These are phyloP conservation scores for Dactylellina cionopaga DNA, from an alignment of 2,329 filamentous ascomycete genomes.

Conservation along the genomic window DNA sequence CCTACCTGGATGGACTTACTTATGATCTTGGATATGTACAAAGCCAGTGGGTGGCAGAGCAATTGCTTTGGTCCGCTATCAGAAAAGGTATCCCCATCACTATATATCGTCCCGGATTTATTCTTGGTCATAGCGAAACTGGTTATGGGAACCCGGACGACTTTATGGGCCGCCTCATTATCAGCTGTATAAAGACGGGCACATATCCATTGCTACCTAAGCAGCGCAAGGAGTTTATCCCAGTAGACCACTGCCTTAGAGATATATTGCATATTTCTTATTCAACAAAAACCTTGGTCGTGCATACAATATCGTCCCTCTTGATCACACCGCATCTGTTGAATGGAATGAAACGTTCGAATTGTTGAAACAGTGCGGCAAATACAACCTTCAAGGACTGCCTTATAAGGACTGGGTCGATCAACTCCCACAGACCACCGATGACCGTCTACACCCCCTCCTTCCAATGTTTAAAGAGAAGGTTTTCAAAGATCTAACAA, in stretches of 20 bases:
- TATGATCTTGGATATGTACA: constrained; percentile 18
- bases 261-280: constrained; percentile 29
- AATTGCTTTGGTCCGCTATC: constrained; percentile 6
- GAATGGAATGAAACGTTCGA: constrained; percentile 22
- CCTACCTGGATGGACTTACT: not conserved
- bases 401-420: constrained; percentile 4
- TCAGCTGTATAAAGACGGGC: constrained; percentile 10
- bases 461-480: constrained; percentile 21
- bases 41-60: constrained; percentile 17
- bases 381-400: constrained; percentile 2
- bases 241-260: constrained; percentile 17
- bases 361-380: constrained; percentile 4
- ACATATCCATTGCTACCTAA: constrained; percentile 21
- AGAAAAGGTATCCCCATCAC: not conserved
- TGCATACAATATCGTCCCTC: constrained; percentile 4
- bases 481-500: constrained; percentile 5
- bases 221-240: constrained; percentile 35
- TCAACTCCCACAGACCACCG: constrained; percentile 1
- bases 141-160: constrained; percentile 29
- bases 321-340: not conserved
- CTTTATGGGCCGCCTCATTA: constrained; percentile 25
- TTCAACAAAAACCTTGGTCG: not conserved
- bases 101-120: constrained; percentile 20
- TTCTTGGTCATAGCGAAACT: constrained; percentile 13
- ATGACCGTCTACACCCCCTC: constrained; percentile 3